Percentiles rank a stretch among this genome's conserved stretches.
Conservation (phyloP, 805 yeast species). For the Monosporozyma servazzii region DNA sequence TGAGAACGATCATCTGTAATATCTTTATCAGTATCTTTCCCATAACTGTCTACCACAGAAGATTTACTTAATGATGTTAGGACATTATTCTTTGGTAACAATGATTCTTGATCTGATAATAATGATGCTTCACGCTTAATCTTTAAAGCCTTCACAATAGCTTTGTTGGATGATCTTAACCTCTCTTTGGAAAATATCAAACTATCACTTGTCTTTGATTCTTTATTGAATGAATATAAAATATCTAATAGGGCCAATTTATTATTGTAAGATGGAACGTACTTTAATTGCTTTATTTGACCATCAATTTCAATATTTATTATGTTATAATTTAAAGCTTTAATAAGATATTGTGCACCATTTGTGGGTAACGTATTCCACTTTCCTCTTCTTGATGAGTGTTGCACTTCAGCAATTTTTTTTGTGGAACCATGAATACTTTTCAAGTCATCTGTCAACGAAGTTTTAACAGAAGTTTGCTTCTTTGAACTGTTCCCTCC, state of each 20-base stretch:
- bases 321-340: slow-evolving; percentile 12
- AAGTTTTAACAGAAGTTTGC: neutral
- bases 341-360: slow-evolving; percentile 13
- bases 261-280: slow-evolving; percentile 21
- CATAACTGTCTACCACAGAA: neutral
- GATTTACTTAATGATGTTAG: neutral
- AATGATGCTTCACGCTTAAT: slow-evolving; percentile 4
- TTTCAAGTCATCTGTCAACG: neutral
- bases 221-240: slow-evolving; percentile 20
- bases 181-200: slow-evolving; percentile 15
- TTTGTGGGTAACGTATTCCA: slow-evolving; percentile 22
- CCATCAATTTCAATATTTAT: slow-evolving; percentile 18
- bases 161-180: slow-evolving; percentile 15
- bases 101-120: neutral
- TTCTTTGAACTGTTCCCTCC: neutral
- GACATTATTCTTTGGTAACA: neutral
- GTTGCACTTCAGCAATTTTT: neutral
- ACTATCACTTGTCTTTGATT: slow-evolving; percentile 16
- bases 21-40: slow-evolving; percentile 5
- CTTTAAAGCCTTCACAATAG: slow-evolving; percentile 15
- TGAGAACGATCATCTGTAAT: slow-evolving; percentile 13
- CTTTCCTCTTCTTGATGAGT: slow-evolving; percentile 8
- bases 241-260: slow-evolving; percentile 18
- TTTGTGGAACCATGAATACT: slow-evolving; percentile 1
- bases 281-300: slow-evolving; percentile 17